Conservation (phyloP, 192 early-diverging fungal genomes). For the Helicostylum pulchrum region DNA sequence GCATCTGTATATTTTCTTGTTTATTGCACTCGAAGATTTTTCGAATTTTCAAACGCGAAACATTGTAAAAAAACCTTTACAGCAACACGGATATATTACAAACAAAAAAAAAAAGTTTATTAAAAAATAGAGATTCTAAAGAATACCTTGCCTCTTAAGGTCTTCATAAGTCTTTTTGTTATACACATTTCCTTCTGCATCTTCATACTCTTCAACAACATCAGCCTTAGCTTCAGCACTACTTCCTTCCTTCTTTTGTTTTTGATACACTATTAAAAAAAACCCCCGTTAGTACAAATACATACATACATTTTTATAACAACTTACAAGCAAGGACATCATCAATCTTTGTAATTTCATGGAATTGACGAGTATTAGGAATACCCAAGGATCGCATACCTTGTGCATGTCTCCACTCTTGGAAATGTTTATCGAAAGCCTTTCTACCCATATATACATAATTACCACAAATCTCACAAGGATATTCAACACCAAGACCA, state of each 20-base stretch:
- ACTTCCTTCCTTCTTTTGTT: slow-evolving; percentile 69
- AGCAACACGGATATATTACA: too few relatives aligned
- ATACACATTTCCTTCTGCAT: slow-evolving; percentile 79
- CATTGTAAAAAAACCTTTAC: too few relatives aligned
- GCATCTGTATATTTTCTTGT: too few relatives aligned
- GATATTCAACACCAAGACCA: slow-evolving; percentile 90
- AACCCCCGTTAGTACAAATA: neutral
- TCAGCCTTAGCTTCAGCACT: slow-evolving; percentile 70
- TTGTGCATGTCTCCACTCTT: slow-evolving; percentile 92
- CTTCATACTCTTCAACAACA: slow-evolving; percentile 88
- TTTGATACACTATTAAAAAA: slow-evolving; percentile 80
- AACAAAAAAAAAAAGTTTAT: neutral
- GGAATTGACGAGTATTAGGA: slow-evolving; percentile 86
- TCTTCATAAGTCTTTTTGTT: slow-evolving; percentile 86
- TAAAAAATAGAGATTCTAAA: slow-evolving; percentile 40
- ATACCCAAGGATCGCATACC: slow-evolving; percentile 92
- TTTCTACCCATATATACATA: slow-evolving; percentile 94
- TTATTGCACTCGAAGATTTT: too few relatives aligned
- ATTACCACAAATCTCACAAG: slow-evolving; percentile 97
- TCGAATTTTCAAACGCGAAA: too few relatives aligned
- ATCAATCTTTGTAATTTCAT: slow-evolving; percentile 85
- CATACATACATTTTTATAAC: neutral
- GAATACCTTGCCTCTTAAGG: slow-evolving; percentile 78
- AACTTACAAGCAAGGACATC: slow-evolving; percentile 81
- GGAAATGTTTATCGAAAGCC: slow-evolving; percentile 94